Evolutionary conservation across 805 yeast genomes (phyloP), one percentile per base, ranked within the genome.

Genomic region (Candida oleophila): DNA sequence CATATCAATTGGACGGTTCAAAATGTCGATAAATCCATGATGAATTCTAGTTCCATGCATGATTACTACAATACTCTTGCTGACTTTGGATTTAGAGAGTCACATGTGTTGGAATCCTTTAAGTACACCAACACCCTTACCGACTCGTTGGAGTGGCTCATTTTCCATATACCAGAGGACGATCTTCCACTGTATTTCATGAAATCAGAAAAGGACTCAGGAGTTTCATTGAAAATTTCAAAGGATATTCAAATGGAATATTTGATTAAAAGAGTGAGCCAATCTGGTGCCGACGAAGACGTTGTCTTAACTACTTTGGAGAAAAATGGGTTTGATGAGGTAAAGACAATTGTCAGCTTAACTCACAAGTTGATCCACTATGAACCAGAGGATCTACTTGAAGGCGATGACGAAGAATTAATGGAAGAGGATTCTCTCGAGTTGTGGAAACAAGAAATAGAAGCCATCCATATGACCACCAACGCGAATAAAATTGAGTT

Each of bases 111-210:
- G 1, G 98, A 92, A 57, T 82, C 97, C 0, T 65, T 88, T 41
- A 66, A 70, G 22, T 87, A 87, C 57, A 71, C 83, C 0, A 52
- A 59, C 3, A 55, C 75, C 1, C 73, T 81, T 46, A 71, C 76
- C 1, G 80, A 76, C 20, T 74, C 85, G 0, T 63, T 87, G 38
- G 88, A 84, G 50, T 87, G 94, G 92, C 74, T 92, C 16, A 66
- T 92, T 9, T 83, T 91, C 53, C 94, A 92, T 57, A 80, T 92
- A 2, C 98, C 98, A 0, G 97, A 94, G 52, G 98, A 91, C 59
- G 99, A 92, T 57, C 69, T 92, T 28, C 99, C 99, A 0, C 54
- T 66, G 0, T 69, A 73, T 41, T 87, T 87, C 56, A 73, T 76
- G 15, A 81, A 83, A 49, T 67, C 79, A 36, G 74, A 76, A 19